Percentiles rank a stretch among this genome's conserved stretches.
Evolutionary conservation across 73 alveolate genomes (phyloP).

Genomic region (Uronychia setigera): DNA sequence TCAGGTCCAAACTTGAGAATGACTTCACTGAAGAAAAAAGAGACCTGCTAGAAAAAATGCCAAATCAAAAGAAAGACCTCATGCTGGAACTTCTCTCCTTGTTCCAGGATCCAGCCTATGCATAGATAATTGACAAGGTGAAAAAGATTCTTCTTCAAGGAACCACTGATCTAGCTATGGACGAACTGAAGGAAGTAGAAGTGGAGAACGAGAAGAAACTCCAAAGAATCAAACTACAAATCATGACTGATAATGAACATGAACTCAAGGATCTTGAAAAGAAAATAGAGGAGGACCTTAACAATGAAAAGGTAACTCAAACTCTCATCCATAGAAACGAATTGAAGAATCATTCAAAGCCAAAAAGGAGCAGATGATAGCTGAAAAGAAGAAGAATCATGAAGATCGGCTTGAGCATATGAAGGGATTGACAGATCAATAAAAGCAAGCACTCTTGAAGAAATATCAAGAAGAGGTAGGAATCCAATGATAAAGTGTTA

Average conservation of each 20-base stretch:
- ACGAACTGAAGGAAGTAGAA: conserved; percentile 30
- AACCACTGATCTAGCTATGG: too few relatives aligned
- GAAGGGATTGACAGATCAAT: conserved; percentile 44
- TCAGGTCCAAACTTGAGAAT: conserved; percentile 41
- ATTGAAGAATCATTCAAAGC: conserved; percentile 37
- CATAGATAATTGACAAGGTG: too few relatives aligned
- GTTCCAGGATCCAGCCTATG: background rate
- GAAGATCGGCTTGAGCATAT: conserved; percentile 43
- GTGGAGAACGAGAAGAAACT: conserved; percentile 29
- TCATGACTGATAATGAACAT: conserved; percentile 49
- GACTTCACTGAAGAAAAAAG: conserved; percentile 19
- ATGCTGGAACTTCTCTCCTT: background rate
- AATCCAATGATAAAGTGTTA: background rate
- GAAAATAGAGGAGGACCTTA: conserved; percentile 50
- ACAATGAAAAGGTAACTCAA: conserved; percentile 33
- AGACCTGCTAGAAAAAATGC: background rate
- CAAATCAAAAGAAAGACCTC: conserved; percentile 16
- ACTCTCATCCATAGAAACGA: too few relatives aligned
- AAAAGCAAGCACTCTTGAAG: conserved; percentile 54
- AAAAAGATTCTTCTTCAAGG: too few relatives aligned
- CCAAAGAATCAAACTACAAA: conserved; percentile 43
- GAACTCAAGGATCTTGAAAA: conserved; percentile 39
- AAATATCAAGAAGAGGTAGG: conserved; percentile 41
- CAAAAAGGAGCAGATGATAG: conserved; percentile 46
- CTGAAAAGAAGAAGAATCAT: conserved; percentile 36